These are phyloP conservation scores for Aaosphaeria arxii DNA, from an alignment of 2,329 filamentous ascomycete genomes.

Conservation along the genomic window DNA sequence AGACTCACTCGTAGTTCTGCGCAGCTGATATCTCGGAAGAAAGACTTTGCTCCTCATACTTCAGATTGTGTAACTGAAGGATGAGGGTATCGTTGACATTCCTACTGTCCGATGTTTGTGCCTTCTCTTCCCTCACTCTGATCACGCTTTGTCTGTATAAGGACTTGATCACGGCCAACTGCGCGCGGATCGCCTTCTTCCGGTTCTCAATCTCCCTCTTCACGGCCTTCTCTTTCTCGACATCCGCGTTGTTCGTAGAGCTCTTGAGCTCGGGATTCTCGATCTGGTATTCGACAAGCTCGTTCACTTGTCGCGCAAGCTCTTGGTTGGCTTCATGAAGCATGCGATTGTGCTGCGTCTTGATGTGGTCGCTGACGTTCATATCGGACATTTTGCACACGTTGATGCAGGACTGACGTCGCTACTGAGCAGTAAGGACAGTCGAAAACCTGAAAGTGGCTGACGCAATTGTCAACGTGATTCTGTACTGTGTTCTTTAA, in stretches of 20 bases:
- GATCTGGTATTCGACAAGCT: constrained; percentile 29
- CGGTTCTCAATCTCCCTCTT: constrained; percentile 22
- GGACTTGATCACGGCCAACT: constrained; percentile 58
- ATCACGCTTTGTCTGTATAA: constrained; percentile 81
- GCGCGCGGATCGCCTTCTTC: constrained; percentile 76
- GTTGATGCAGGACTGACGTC: no score
- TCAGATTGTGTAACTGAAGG: constrained; percentile 89
- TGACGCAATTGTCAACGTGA: no score
- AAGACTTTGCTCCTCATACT: constrained; percentile 91
- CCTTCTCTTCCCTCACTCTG: constrained; percentile 79
- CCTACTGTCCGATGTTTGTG: constrained; percentile 78
- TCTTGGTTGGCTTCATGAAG: constrained; percentile 30
- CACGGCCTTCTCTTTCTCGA: constrained; percentile 21
- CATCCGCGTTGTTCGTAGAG: constrained; percentile 15
- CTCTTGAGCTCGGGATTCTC: constrained; percentile 21
- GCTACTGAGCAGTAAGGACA: no score
- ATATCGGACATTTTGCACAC: neutral
- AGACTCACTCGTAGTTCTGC: constrained; percentile 81
- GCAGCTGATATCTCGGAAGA: constrained; percentile 87
- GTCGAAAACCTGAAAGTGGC: no score
- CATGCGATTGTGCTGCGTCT: constrained; percentile 26
- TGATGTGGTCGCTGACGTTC: constrained; percentile 14
- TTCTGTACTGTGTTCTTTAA: no score
- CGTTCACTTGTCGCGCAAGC: constrained; percentile 27
- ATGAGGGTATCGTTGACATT: constrained; percentile 91